Evolutionary conservation across 768 basidiomycete species (phyloP).

Genomic region (Hydnum rufescens): DNA sequence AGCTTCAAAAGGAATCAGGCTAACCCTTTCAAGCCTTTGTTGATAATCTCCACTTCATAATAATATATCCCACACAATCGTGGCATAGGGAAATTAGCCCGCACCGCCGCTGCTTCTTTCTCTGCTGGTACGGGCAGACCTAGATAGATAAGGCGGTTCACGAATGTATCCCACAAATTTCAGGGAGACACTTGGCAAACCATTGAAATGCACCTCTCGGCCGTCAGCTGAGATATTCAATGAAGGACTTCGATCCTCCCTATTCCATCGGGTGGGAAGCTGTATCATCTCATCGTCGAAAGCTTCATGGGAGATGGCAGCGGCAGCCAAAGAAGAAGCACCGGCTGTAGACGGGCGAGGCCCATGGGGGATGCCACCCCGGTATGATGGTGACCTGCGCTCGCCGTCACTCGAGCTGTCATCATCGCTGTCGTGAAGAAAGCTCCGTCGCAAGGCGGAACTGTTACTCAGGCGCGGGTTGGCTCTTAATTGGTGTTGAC

Average conservation of each 20-base stretch:
- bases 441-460: background rate
- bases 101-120: slow-evolving; percentile 67
- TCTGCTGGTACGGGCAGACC: slow-evolving; percentile 21
- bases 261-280: slow-evolving; percentile 64
- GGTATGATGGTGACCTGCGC: background rate
- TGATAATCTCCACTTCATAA: slow-evolving; percentile 72
- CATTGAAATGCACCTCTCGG: slow-evolving; percentile 50
- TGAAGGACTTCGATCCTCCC: slow-evolving; percentile 36
- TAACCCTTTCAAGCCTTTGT: slow-evolving; percentile 66
- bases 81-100: slow-evolving; percentile 61
- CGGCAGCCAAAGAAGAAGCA: background rate
- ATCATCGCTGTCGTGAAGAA: background rate
- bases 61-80: slow-evolving; percentile 83
- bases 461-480: background rate
- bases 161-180: background rate
- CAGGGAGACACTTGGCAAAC: slow-evolving; percentile 21
- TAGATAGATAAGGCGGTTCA: slow-evolving; percentile 6
- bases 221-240: slow-evolving; percentile 51
- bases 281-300: slow-evolving; percentile 21
- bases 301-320: background rate
- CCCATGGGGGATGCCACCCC: background rate
- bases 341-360: too few relatives aligned
- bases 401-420: background rate
- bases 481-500: background rate
- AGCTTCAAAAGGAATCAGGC: slow-evolving; percentile 10